Evolutionary conservation across 2,329 filamentous ascomycete genomes (phyloP), one percentile per base, ranked within the genome.

Genomic region (Daldinia eschscholtzii): DNA sequence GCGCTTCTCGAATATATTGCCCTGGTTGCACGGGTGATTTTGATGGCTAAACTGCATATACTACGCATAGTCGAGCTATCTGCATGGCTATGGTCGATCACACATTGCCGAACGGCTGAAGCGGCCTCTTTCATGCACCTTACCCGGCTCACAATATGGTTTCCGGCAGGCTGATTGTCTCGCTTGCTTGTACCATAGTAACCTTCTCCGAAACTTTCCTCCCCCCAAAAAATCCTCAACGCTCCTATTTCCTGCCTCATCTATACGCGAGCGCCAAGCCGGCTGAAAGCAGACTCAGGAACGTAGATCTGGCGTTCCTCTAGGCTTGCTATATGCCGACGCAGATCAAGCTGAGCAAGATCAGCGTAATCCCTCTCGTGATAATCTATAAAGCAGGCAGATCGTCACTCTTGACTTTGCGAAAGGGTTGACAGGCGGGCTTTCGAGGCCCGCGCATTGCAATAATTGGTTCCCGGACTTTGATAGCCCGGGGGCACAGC

Each of bases 231-330:
- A 57, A 52, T 58, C 57, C 42, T 53, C 52, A 66, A 66, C 5
- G 6, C 28, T 57, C 9, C 13, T 52, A 39, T 41, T 20, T 41
- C 42, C 10, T 59, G 7, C 41, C 46, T 66, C 64, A 67, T 48
- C 62, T 68, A 39, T 68, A 39, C 4, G 20, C 44, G 20, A 61
- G 41, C 46, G 71, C 71, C 71, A 71, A 71, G 71, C 69, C 71
- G 71, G 69, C 62, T 68, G 65, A 71, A 72, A 67, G 57, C 57
- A 35, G 65, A 61, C 26, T 10, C 41, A 46, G 46, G 52, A 37
- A 35, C 48, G 66, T 20, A 59, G 59, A 66, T 64, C 37, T 57
- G 55, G n/a, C 39, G 46, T 15, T 39, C 28, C 55, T 48, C 55
- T 55, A 64, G 52, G 57, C 46, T 50, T 59, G 37, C 53, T 59